Evolutionary conservation across 2,329 filamentous ascomycete species (phyloP).

Genomic region (Penicillium sp.): DNA sequence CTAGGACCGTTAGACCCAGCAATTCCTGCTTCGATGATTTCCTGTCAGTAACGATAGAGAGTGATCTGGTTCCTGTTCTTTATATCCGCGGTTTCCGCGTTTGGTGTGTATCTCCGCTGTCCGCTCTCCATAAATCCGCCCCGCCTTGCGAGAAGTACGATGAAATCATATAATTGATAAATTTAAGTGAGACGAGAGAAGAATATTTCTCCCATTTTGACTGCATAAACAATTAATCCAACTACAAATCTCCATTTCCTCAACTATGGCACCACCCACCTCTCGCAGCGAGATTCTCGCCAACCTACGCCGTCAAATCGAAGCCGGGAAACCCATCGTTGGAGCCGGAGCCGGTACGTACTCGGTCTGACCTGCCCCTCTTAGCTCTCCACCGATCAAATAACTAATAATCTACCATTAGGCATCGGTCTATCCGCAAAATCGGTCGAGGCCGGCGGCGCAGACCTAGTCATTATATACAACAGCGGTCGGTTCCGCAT

Average conservation of each 20-base stretch:
- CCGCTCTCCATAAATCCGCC: not conserved
- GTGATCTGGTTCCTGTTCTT: too few species aligned
- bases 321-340: not conserved
- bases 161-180: not conserved
- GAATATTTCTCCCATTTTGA: not conserved
- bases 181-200: not conserved
- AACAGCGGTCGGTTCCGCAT: constrained; percentile 72
- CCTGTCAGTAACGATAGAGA: not conserved
- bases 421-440: constrained; percentile 71
- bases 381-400: too few species aligned
- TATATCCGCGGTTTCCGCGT: not conserved
- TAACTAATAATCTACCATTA: constrained; percentile 20
- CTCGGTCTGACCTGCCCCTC: too few species aligned
- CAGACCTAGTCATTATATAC: constrained; percentile 70
- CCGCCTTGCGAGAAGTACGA: not conserved
- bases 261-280: not conserved
- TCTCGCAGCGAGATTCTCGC: not conserved
- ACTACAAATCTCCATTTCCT: not conserved
- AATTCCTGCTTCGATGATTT: not conserved
- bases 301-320: not conserved
- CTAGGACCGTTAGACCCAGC: too few species aligned
- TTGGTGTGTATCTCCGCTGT: not conserved
- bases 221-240: too few species aligned
- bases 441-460: constrained; percentile 66
- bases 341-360: not conserved